Conservation (phyloP, 805 yeast genomes). For the Saturnispora besseyi region DNA sequence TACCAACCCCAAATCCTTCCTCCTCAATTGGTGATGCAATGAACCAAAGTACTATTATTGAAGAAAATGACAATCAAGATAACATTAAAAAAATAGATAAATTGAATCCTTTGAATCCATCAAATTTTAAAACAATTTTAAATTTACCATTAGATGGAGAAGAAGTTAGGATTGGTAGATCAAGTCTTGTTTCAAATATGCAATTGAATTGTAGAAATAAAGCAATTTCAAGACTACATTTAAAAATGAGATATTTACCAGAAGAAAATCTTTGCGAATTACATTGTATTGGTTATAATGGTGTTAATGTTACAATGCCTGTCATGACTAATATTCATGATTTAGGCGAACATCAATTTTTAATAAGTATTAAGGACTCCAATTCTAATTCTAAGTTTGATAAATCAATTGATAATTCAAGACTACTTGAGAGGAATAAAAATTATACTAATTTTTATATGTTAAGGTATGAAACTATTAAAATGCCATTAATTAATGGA, state of each 20-base stretch:
- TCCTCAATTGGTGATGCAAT: constrained; percentile 35
- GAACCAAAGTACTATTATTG: constrained; percentile 6
- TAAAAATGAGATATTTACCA: constrained; percentile 38
- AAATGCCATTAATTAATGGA: constrained; percentile 54
- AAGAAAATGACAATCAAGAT: neutral
- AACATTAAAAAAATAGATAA: constrained; percentile 4
- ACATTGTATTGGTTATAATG: constrained; percentile 77
- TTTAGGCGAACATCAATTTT: constrained; percentile 15
- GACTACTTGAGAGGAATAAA: constrained; percentile 34
- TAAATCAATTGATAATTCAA: constrained; percentile 14
- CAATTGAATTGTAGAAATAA: constrained; percentile 40
- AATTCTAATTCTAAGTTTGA: neutral
- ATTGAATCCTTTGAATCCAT: constrained; percentile 4
- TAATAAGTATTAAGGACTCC: constrained; percentile 11
- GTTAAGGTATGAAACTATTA: constrained; percentile 51
- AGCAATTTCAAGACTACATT: constrained; percentile 61
- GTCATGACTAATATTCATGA: constrained; percentile 25
- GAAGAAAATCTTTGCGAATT: constrained; percentile 37
- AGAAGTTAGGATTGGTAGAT: constrained; percentile 52
- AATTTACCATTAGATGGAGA: constrained; percentile 32
- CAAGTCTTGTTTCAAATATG: constrained; percentile 50
- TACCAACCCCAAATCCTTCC: constrained; percentile 72
- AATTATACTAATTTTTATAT: constrained; percentile 47
- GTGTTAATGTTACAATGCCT: constrained; percentile 62
- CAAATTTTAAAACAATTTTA: constrained; percentile 12